Evolutionary conservation across 2,329 filamentous ascomycete genomes (phyloP).

Genomic region (Xylaria sp.): DNA sequence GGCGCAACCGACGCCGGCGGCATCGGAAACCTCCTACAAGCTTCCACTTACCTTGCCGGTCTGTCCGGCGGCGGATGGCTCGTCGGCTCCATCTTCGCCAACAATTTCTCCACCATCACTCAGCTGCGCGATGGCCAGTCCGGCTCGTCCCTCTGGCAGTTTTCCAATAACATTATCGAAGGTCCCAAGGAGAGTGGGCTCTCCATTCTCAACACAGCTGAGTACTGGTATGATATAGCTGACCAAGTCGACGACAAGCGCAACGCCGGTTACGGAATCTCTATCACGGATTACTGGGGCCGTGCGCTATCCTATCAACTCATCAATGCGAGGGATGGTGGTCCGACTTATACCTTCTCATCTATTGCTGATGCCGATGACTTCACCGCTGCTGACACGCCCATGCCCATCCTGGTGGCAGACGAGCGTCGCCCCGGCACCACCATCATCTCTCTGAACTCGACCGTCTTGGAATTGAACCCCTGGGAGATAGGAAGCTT

Average conservation of each 20-base stretch:
- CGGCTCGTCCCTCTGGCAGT: slow-evolving; percentile 52
- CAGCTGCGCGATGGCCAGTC: slow-evolving; percentile 48
- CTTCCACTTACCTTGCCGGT: slow-evolving; percentile 77
- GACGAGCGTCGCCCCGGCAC: slow-evolving; percentile 74
- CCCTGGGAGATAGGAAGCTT: slow-evolving; percentile 83
- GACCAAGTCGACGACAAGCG: slow-evolving; percentile 70
- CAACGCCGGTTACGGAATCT: slow-evolving; percentile 71
- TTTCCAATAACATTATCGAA: slow-evolving; percentile 52
- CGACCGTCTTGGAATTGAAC: slow-evolving; percentile 81
- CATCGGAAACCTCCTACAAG: slow-evolving; percentile 75
- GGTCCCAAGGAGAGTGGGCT: slow-evolving; percentile 49
- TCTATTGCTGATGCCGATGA: slow-evolving; percentile 72
- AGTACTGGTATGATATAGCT: slow-evolving; percentile 71
- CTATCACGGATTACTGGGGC: slow-evolving; percentile 80
- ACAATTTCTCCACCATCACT: slow-evolving; percentile 77
- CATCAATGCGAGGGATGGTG: slow-evolving; percentile 74
- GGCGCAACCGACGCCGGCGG: slow-evolving; percentile 70
- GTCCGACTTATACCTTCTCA: slow-evolving; percentile 77
- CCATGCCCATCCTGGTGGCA: slow-evolving; percentile 79
- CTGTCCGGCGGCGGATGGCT: slow-evolving; percentile 82
- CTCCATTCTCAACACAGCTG: slow-evolving; percentile 46
- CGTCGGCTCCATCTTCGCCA: slow-evolving; percentile 77
- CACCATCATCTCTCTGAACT: slow-evolving; percentile 72
- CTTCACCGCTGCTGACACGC: slow-evolving; percentile 73
- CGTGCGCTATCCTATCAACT: slow-evolving; percentile 77